A percentile compares a stretch with the other conserved stretches of the same genome.
These are phyloP conservation scores for Chalciporus piperatus DNA, from an alignment of 768 basidiomycete genomes.

Conservation along the genomic window DNA sequence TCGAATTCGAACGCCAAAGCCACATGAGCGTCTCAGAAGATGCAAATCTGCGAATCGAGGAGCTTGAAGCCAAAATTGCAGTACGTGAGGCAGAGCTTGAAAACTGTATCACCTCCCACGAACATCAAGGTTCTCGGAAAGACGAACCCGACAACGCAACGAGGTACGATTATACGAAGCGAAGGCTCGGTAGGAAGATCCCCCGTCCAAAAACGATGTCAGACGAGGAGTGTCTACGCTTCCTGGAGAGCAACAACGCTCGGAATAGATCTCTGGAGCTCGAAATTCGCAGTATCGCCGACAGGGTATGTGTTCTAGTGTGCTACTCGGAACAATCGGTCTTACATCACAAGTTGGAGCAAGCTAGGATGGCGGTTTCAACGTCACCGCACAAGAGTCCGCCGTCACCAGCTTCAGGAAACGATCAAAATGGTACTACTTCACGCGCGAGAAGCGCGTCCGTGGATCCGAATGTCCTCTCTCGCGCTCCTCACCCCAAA, in stretches of 20 bases:
- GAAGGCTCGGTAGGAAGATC: conserved; percentile 3
- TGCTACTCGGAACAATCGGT: neutral
- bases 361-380: conserved; percentile 13
- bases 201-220: conserved; percentile 22
- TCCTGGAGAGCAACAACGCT: conserved; percentile 37
- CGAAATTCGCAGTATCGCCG: conserved; percentile 40
- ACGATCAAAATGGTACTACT: neutral
- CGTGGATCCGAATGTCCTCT: conserved; percentile 14
- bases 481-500: neutral
- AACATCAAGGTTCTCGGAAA: neutral
- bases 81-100: conserved; percentile 58
- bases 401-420: neutral
- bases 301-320: conserved; percentile 29
- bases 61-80: conserved; percentile 52
- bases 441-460: conserved; percentile 23
- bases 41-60: conserved; percentile 40
- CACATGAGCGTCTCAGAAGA: conserved; percentile 40
- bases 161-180: neutral
- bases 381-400: neutral
- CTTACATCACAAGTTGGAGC: conserved; percentile 18
- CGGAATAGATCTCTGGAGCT: conserved; percentile 44
- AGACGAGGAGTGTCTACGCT: conserved; percentile 39
- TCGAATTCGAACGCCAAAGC: conserved; percentile 42
- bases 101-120: conserved; percentile 22
- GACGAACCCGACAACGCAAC: neutral